phyloP scores from a whole-genome alignment of 2,329 filamentous ascomycete species.

The Nothopassalora personata region DNA sequence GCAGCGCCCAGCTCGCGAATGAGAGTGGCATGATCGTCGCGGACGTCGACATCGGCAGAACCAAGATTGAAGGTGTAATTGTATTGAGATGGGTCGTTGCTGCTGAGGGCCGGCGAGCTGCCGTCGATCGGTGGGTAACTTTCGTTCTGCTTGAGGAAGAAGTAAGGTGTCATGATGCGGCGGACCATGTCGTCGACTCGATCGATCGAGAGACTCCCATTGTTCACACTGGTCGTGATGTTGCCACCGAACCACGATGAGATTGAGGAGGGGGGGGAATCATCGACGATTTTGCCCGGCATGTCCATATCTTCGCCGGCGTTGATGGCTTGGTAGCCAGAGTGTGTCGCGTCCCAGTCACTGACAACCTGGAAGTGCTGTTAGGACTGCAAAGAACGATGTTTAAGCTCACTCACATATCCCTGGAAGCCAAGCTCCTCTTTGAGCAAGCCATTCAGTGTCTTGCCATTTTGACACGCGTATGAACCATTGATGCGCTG shows the following conservation, averaged over 20 bases:
- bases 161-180: constrained; percentile 48
- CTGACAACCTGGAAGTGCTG: constrained; percentile 43
- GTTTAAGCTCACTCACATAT: constrained; percentile 27
- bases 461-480: constrained; percentile 56
- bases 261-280: constrained; percentile 1
- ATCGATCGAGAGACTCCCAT: constrained; percentile 45
- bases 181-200: constrained; percentile 57
- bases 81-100: constrained; percentile 11
- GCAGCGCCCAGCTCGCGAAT: constrained; percentile 40
- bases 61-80: constrained; percentile 32
- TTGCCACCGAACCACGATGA: constrained; percentile 29
- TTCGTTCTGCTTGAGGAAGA: constrained; percentile 51
- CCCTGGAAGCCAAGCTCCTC: constrained; percentile 70
- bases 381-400: not conserved
- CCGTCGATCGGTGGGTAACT: constrained; percentile 37
- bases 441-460: constrained; percentile 64
- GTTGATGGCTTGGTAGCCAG: constrained; percentile 44
- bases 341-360: constrained; percentile 60
- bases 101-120: constrained; percentile 19
- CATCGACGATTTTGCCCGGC: constrained; percentile 39
- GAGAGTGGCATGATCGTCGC: constrained; percentile 31
- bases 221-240: constrained; percentile 51
- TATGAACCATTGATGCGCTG: constrained; percentile 65
- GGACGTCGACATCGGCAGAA: constrained; percentile 34
- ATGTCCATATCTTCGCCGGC: constrained; percentile 40